Base-by-base conservation (phyloP, 2,329 filamentous ascomycete species). In the Chaetomium sp. region DNA sequence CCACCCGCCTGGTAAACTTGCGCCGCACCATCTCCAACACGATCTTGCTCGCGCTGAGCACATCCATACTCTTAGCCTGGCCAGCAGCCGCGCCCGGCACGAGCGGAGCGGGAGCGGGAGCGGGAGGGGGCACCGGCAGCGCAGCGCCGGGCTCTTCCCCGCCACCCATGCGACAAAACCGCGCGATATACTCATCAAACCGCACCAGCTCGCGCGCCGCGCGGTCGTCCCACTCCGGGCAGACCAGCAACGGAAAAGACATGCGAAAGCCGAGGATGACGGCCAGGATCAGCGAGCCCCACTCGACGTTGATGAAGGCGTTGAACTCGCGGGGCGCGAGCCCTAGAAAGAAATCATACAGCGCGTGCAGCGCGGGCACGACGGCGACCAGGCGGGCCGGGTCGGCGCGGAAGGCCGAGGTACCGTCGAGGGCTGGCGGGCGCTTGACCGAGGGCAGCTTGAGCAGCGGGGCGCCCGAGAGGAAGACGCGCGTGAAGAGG, bases 251-350 rank as follows among this genome's bases (percentile, higher is more conserved):
- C 0, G 81, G 78, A 51, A 85, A 82, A 3, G 81, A 83, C 33
- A 84, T 71, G 1, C 80, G 78, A 56, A 82, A 78, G 19, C 77
- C 78, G 4, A 83, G 64, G 56, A 84, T 78, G 42, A 80, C 70
- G 54, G 70, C 42, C 67, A 74, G 55, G 53, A 85, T 77, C 58
- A 84, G 71, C 31, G 76, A 77, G 51, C 72, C 71, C 79, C 80
- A 82, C 70, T 84, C 81, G 16, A 75, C 72, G 31, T 74, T 72
- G 55, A 76, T 75, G 67, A 85, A 79, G 50, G 72, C 70, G 23
- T 74, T 65, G 57, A 82, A 73, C 19, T 72, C 69, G 2, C 67
- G 57, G 1, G 71, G 42, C 7, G 70, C 21, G 0, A 77, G 68
- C 1, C 66, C 51, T 0, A 69, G 25, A n/a, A 71, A 65, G 59